phyloP scores from a whole-genome alignment of 2,329 filamentous ascomycete genomes.

The Hypoxylon sp. region DNA sequence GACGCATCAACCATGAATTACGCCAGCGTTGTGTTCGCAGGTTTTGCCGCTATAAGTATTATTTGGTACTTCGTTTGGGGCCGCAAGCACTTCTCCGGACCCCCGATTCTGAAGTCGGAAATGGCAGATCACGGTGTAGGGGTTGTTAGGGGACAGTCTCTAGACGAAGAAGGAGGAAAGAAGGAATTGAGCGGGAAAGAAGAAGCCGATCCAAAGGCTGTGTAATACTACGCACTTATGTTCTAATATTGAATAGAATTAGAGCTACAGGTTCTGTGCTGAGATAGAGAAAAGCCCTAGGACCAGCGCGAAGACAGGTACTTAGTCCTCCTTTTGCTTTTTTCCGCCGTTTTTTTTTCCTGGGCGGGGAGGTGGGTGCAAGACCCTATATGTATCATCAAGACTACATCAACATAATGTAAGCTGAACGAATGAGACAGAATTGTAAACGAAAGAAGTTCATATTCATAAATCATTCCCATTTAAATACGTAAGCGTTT shows the following conservation, averaged over 20 bases:
- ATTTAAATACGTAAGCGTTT: constrained; percentile 2
- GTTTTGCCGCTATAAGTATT: constrained; percentile 71
- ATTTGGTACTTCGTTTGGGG: constrained; percentile 75
- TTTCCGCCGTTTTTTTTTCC: not conserved
- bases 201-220: constrained; percentile 19
- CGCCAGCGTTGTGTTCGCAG: constrained; percentile 75
- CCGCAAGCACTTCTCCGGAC: constrained; percentile 74
- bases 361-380: not conserved
- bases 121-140: constrained; percentile 44
- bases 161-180: constrained; percentile 44
- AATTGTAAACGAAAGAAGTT: not conserved
- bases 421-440: not conserved
- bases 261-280: not conserved
- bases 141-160: constrained; percentile 45
- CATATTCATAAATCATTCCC: constrained; percentile 22
- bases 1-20: constrained; percentile 74
- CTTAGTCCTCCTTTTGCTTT: not conserved
- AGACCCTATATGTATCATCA: not conserved
- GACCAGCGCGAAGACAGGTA: not conserved
- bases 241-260: constrained; percentile 16
- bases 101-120: constrained; percentile 57
- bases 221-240: constrained; percentile 10
- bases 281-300: not conserved
- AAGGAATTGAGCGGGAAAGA: constrained; percentile 37
- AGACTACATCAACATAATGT: not conserved